Conservation (phyloP, 2,329 filamentous ascomycete species). For the Sphaerulina populicola region DNA sequence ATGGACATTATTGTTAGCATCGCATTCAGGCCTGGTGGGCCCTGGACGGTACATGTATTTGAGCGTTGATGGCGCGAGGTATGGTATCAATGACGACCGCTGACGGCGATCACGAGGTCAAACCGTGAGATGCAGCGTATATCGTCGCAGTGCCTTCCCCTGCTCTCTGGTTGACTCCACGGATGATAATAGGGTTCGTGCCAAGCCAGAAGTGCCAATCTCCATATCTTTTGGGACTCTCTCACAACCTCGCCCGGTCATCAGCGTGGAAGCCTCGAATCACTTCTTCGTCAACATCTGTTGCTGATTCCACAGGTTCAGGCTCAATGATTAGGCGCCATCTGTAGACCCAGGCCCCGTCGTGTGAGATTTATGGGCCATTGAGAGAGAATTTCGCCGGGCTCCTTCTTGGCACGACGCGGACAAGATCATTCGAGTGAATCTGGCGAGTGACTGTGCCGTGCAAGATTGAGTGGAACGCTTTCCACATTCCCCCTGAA, state of each 20-base stretch:
- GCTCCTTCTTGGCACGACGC: no score
- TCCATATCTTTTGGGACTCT: not conserved
- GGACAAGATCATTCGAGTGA: no score
- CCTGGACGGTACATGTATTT: not conserved
- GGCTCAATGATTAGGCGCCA: no score
- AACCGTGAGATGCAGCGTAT: not conserved
- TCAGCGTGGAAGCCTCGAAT: not conserved
- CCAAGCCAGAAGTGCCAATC: not conserved
- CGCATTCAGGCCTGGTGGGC: not conserved
- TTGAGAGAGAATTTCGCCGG: no score
- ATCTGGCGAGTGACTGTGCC: no score
- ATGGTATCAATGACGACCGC: not conserved
- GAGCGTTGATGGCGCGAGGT: conserved; percentile 8
- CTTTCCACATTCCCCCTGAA: no score
- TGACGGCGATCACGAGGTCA: not conserved
- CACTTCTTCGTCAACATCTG: not conserved
- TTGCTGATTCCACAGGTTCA: no score
- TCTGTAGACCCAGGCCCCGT: no score
- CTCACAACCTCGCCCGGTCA: not conserved
- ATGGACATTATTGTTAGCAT: conserved; percentile 7
- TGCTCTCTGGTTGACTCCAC: not conserved
- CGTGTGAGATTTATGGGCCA: no score
- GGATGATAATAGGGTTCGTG: not conserved
- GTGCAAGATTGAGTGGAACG: no score
- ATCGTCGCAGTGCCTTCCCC: not conserved